phyloP scores from a whole-genome alignment of 2,329 filamentous ascomycete genomes.

The Fusarium chaquense region DNA sequence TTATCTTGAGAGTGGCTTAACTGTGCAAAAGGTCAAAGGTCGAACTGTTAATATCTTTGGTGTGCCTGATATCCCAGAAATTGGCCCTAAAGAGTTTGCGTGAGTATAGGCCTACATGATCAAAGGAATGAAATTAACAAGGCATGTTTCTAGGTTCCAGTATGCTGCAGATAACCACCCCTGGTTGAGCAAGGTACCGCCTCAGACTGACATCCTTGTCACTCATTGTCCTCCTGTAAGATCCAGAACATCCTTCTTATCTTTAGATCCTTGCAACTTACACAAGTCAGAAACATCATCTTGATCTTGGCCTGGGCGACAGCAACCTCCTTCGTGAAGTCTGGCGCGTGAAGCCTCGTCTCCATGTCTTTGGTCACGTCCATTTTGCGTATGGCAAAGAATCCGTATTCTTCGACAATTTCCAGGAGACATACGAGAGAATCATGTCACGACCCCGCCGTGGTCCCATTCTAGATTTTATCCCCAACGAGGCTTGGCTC shows the following conservation, averaged over 20 bases:
- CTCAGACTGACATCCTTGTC: constrained; percentile 80
- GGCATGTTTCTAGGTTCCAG: constrained; percentile 69
- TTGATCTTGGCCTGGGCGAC: constrained; percentile 77
- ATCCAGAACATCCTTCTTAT: neutral
- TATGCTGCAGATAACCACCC: constrained; percentile 74
- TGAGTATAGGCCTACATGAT: constrained; percentile 40
- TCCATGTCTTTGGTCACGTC: constrained; percentile 89
- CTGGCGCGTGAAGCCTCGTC: constrained; percentile 77
- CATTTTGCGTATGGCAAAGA: constrained; percentile 81
- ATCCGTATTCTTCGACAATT: constrained; percentile 78
- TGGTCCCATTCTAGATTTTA: constrained; percentile 59
- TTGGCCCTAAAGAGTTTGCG: constrained; percentile 78
- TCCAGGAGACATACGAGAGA: constrained; percentile 78
- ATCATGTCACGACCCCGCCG: constrained; percentile 62
- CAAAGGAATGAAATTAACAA: constrained; percentile 9
- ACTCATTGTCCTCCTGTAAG: constrained; percentile 82
- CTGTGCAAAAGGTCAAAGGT: constrained; percentile 72
- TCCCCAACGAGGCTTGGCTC: constrained; percentile 61
- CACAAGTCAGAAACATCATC: constrained; percentile 69
- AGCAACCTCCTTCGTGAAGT: constrained; percentile 76
- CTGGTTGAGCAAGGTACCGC: constrained; percentile 78
- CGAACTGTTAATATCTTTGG: constrained; percentile 76
- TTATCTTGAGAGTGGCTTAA: constrained; percentile 79
- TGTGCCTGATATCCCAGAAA: constrained; percentile 81
- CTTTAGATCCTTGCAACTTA: constrained; percentile 11